Evolutionary conservation across 2,329 filamentous ascomycete species (phyloP), one percentile per base, ranked within the genome.

Genomic region (Hypoxylon sp.): DNA sequence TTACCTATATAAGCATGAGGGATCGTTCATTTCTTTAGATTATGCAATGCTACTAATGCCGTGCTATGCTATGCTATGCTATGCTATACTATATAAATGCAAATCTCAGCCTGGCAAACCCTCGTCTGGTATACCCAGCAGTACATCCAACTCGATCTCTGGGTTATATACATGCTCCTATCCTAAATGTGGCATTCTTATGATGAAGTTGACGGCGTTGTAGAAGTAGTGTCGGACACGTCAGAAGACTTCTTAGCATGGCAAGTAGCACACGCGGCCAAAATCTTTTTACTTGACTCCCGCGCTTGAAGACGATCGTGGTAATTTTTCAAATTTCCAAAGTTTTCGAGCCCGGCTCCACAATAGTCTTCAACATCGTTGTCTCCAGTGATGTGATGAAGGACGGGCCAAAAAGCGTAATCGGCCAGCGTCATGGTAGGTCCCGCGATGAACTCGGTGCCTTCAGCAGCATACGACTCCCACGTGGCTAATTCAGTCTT

Each of bases 361-460:
- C 11, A 41, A 1, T 38, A 25, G 21, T 41, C 5, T 36, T 32
- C 13, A 54, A 47, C 7, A 31, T 40, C 11, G 23, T 25, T 15
- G 45, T 43, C 1, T 41, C 43, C 15, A 38, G 53, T 5, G 73
- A 64, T 70, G 21, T 72, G 71, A 49, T 81, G 68, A 51, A 86
- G 59, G 9, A 82, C 72, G 1, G 83, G 81, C 78, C 79, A 84
- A 3, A 84, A 63, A 0, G 79, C 80, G 63, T 78, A 86, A 64
- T 86, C 83, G 0, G 77, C 76, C 2, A 84, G 62, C 5, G 60
- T 49, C 40, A 64, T 56, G 2, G 72, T 71, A 0, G 75, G 60
- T 0, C 77, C 79, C 0, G 77, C 75, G 13, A 83, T 74, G 61
- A 76, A 82, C 8, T 66, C 55, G n/a, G 64, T 48, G n/a, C 69